Evolutionary conservation across 768 basidiomycete species (phyloP), one percentile per base, ranked within the genome.

Genomic region (Phanerochaete sordida): DNA sequence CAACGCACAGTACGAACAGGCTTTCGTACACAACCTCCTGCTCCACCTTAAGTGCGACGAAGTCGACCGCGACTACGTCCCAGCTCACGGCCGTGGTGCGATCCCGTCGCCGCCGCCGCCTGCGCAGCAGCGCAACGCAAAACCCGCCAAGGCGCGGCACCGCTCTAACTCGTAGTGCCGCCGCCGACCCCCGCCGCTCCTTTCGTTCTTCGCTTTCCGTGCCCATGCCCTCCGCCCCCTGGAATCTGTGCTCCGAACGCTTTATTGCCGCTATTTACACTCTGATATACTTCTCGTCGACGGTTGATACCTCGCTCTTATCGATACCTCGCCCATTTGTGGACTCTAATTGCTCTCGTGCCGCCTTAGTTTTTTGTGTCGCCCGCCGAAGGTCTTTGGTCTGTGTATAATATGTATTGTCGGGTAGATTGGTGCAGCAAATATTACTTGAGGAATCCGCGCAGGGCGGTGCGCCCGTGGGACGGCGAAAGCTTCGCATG

Each of bases 1-100:
- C 31, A 97, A 96, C 72, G 84, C 95, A 15, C 89, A 90, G 93
- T 94, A 88, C 67, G 94, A 97, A 69, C 90, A 95, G 68, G 82
- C 86, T 56, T 95, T 96, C 67, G 90, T 96, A 1, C 86, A 91
- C 64, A 88, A 94, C 68, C 78, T 97, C 30, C 77, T 96, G 9
- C 75, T 91, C 24, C 84, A 95, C 71, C 85, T 95, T 61, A 85
- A 84, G 63, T 91, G 91, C 66, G 76, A 78, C 57, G 84, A 84
- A 62, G 75, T 90, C n/a, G 94, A 96, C 70, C 77, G 81, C 3
- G 82, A 86, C 61, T 96, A 92, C 70, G 76, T 81, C 31, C 94
- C 94, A 26, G 73, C 77, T 15, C 93, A 95, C 70, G 93, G 93
- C 8, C 81, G 87, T 24, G 91, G 88, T 35, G 86, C 90, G n/a